A percentile compares a stretch with the other conserved stretches of the same genome.
These are phyloP conservation scores for Pseudogymnoascus sp. DNA, from an alignment of 2,329 filamentous ascomycete species.

Conservation along the genomic window DNA sequence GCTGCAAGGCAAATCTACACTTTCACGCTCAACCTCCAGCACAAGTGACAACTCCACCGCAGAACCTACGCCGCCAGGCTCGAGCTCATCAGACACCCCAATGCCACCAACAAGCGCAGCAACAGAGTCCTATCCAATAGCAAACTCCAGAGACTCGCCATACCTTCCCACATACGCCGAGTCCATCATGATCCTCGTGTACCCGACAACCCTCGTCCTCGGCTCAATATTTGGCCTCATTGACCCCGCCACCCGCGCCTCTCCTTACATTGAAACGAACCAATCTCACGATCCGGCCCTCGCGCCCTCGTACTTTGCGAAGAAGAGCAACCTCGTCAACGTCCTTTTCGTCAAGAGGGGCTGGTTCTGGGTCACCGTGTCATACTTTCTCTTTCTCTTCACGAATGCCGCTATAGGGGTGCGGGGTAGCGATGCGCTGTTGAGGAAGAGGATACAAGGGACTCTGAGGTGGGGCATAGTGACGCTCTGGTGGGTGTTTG, in stretches of 20 bases:
- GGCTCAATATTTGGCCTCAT: slow-evolving; percentile 74
- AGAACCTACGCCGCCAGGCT: slow-evolving; percentile 12
- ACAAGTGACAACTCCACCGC: background rate
- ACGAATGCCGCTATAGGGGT: slow-evolving; percentile 53
- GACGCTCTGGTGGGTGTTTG: slow-evolving; percentile 71
- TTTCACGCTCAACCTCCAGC: background rate
- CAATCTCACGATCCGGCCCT: slow-evolving; percentile 55
- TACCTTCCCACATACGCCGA: slow-evolving; percentile 65
- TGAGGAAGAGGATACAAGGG: slow-evolving; percentile 47
- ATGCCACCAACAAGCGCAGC: slow-evolving; percentile 8
- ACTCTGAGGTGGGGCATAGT: slow-evolving; percentile 59
- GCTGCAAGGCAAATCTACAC: slow-evolving; percentile 18
- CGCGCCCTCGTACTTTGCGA: slow-evolving; percentile 81
- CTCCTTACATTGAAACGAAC: slow-evolving; percentile 51
- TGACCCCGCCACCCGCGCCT: slow-evolving; percentile 60
- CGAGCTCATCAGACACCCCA: slow-evolving; percentile 10
- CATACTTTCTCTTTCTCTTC: slow-evolving; percentile 61
- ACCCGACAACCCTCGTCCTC: slow-evolving; percentile 69
- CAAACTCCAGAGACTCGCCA: slow-evolving; percentile 34
- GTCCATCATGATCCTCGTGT: slow-evolving; percentile 54
- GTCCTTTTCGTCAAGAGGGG: slow-evolving; percentile 88
- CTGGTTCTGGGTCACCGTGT: slow-evolving; percentile 81
- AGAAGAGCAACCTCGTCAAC: slow-evolving; percentile 90
- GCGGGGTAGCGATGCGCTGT: slow-evolving; percentile 32
- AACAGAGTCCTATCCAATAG: slow-evolving; percentile 11